Conservation (phyloP, 805 yeast species). For the Cyberlindnera mrakii region DNA sequence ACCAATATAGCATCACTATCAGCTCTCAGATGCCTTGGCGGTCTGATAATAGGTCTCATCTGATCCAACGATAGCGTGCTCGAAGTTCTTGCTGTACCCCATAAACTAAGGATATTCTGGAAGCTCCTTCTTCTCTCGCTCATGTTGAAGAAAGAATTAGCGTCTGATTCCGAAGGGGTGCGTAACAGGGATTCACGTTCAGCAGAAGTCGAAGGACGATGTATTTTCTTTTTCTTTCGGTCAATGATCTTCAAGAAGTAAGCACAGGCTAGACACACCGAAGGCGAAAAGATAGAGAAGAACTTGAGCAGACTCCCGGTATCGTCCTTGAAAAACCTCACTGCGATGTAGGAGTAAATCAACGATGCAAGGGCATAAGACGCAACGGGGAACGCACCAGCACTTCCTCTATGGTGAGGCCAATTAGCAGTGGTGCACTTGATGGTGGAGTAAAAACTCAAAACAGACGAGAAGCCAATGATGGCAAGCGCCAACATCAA, state of each 20-base stretch:
- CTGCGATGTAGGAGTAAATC: constrained; percentile 52
- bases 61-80: constrained; percentile 12
- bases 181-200: constrained; percentile 7
- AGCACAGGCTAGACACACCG: constrained; percentile 27
- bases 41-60: constrained; percentile 8
- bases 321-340: constrained; percentile 43
- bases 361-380: constrained; percentile 66
- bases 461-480: constrained; percentile 61
- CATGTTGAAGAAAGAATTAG: constrained; percentile 8
- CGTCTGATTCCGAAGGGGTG: constrained; percentile 5
- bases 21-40: constrained; percentile 5
- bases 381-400: constrained; percentile 25
- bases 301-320: constrained; percentile 52
- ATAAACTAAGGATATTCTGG: constrained; percentile 18
- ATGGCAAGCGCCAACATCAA: constrained; percentile 44
- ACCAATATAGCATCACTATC: constrained; percentile 21
- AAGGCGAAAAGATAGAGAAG: constrained; percentile 44
- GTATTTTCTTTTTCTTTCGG: constrained; percentile 7
- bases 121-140: constrained; percentile 13
- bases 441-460: constrained; percentile 54
- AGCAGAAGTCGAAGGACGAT: constrained; percentile 2
- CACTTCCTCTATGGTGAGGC: constrained; percentile 53
- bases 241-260: constrained; percentile 23
- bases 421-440: constrained; percentile 49
- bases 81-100: constrained; percentile 26